These are phyloP conservation scores for Nosema muscidifuracis DNA, from an alignment of 371 early-diverging fungal genomes.

Conservation along the genomic window DNA sequence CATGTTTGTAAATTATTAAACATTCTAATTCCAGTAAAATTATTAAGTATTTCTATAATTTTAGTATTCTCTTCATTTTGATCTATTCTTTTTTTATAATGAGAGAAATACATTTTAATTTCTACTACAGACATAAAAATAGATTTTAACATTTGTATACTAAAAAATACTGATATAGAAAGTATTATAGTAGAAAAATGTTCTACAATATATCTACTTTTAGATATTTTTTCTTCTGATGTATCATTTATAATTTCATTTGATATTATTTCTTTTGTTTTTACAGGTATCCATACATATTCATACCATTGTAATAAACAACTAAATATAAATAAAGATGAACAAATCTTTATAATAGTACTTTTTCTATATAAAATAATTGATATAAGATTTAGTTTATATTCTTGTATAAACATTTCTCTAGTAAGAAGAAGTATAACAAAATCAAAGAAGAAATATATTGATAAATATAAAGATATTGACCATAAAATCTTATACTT, in stretches of 20 bases:
- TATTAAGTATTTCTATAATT: conserved; percentile 27
- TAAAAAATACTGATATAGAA: conserved; percentile 3
- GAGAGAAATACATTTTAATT: conserved; percentile 37
- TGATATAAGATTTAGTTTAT: neutral
- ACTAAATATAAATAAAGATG: neutral
- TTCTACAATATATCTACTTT: neutral
- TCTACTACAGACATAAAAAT: conserved; percentile 26
- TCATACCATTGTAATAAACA: neutral
- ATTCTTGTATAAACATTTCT: neutral
- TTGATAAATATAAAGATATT: neutral
- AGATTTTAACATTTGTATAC: conserved; percentile 28
- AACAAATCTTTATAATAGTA: neutral
- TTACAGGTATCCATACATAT: neutral
- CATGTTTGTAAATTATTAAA: conserved; percentile 13
- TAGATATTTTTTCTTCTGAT: neutral
- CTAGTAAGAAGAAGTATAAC: neutral
- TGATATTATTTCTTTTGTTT: neutral
- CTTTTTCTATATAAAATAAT: neutral
- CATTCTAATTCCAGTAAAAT: conserved; percentile 11
- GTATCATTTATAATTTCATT: neutral
- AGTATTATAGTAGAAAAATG: conserved; percentile 18
- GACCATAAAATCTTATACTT: neutral
- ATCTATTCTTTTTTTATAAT: conserved; percentile 39
- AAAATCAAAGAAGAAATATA: neutral
- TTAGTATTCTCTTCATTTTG: conserved; percentile 39